Percentiles rank a stretch among this genome's conserved stretches.
These are phyloP conservation scores for Didymella arachidicola DNA, from an alignment of 2,329 filamentous ascomycete genomes.

Conservation along the genomic window DNA sequence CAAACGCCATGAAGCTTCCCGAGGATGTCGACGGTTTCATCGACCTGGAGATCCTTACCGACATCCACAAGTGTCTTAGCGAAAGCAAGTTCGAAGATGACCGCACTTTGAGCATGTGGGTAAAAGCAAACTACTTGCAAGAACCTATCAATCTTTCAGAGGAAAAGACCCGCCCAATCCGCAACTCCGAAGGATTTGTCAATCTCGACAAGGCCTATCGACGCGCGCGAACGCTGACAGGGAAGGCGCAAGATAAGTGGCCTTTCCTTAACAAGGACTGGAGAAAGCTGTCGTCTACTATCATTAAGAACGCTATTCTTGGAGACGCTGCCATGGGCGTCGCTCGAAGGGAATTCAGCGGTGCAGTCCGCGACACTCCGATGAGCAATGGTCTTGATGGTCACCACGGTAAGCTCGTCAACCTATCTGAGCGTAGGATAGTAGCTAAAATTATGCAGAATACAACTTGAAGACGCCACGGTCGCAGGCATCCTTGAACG, in stretches of 20 bases:
- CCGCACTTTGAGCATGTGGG: conserved; percentile 31
- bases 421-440: too few relatives aligned
- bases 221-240: conserved; percentile 39
- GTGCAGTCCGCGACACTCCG: conserved; percentile 6
- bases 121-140: conserved; percentile 34
- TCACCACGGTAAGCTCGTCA: conserved; percentile 7
- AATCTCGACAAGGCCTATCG: conserved; percentile 41
- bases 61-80: conserved; percentile 33
- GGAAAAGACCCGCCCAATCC: conserved; percentile 24
- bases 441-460: neutral
- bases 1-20: conserved; percentile 21
- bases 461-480: neutral
- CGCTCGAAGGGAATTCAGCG: neutral
- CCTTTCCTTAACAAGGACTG: conserved; percentile 39
- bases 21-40: conserved; percentile 33
- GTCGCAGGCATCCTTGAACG: neutral
- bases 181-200: conserved; percentile 31
- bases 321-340: conserved; percentile 25
- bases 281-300: conserved; percentile 33
- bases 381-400: conserved; percentile 7
- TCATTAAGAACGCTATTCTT: conserved; percentile 30
- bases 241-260: conserved; percentile 44
- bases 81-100: conserved; percentile 35
- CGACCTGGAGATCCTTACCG: conserved; percentile 31
- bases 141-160: conserved; percentile 18